phyloP scores from a whole-genome alignment of 345 rosid genomes.

The Garcia nutans region DNA sequence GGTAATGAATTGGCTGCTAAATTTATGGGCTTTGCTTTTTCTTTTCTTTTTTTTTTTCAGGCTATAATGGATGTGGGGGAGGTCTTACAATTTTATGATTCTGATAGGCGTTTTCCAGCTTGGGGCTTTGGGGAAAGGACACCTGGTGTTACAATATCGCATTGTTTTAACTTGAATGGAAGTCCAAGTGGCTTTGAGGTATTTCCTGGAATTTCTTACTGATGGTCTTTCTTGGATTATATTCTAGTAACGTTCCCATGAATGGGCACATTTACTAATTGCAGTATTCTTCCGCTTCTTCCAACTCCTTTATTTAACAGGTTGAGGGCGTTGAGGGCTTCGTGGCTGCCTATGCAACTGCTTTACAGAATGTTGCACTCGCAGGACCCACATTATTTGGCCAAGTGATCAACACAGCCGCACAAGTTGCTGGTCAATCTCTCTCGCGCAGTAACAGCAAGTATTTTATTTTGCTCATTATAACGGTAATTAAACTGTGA shows the following conservation, averaged over 20 bases:
- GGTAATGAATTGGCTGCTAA: background rate
- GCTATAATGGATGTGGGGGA: constrained; percentile 87
- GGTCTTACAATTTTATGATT: constrained; percentile 83
- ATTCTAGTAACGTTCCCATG: background rate
- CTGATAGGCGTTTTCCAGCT: constrained; percentile 71
- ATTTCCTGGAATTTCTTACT: background rate
- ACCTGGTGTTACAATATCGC: constrained; percentile 52
- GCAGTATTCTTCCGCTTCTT: background rate
- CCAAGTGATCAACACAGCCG: constrained; percentile 60
- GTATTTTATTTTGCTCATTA: constrained; percentile 58
- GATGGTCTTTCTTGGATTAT: background rate
- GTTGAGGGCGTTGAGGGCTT: constrained; percentile 85
- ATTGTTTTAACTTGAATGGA: constrained; percentile 79
- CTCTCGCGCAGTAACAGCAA: constrained; percentile 27
- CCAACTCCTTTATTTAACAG: constrained; percentile 32
- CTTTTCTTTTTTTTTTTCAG: constrained; percentile 33
- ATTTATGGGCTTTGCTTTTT: background rate
- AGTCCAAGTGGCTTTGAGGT: constrained; percentile 60
- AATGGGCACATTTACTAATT: background rate
- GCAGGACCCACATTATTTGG: constrained; percentile 76
- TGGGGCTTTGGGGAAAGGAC: constrained; percentile 94
- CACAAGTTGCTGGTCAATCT: constrained; percentile 45
- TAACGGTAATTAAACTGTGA: constrained; percentile 41
- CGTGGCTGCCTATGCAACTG: constrained; percentile 65
- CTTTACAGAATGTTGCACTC: constrained; percentile 52